Base-by-base conservation (phyloP, 1,284 basidiomycete genomes). In the Singerocomus rubriflavus region DNA sequence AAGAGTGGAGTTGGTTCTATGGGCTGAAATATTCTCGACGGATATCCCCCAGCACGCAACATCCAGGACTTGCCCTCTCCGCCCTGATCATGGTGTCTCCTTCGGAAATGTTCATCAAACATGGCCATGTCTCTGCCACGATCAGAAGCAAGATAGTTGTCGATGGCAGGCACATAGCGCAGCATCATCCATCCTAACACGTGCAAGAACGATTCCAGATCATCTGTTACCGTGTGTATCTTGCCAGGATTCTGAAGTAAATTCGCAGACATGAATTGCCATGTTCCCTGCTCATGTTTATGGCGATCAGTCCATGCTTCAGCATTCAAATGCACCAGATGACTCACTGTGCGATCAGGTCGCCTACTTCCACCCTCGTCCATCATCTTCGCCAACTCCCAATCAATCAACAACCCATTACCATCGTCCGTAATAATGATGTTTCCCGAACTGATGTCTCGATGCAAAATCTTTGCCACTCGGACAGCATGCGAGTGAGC, bases 351-450 rank as follows among this genome's bases (percentile, higher is more conserved):
- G 14, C 14, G 5, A 39, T 39, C 9, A 27, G 14, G 25, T n/a
- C 14, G 14, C 14, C 25, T 26, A 4, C 14, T 26, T 5, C 21
- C 21, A 37, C 12, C 21, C 21, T n/a, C 14, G 13, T 26, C 14
- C 13, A 2, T 9, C 21, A 3, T 4, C 26, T 51, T 35, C 1
- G 53, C 44, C 16, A 42, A 1, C 4, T 55, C 46, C 44, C 52
- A 44, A 5, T 55, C 52, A 7, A 54, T 55, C 25, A 53, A 27
- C 3, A 53, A 13, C 1, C 44, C 44, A 4, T 3, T 42, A 5
- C 32, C 32, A 0, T 50, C 17, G 2, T 52, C 25, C 4, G 42
- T 52, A 9, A 34, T 8, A 9, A 52, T 30, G 8, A 54, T 43
- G 10, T 39, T 53, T 0, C 30, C 30, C 3, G 3, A 7, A 25